Percentiles rank a stretch among this genome's conserved stretches.
phyloP scores from a whole-genome alignment of 2,329 filamentous ascomycete species.

The Apiospora marii region DNA sequence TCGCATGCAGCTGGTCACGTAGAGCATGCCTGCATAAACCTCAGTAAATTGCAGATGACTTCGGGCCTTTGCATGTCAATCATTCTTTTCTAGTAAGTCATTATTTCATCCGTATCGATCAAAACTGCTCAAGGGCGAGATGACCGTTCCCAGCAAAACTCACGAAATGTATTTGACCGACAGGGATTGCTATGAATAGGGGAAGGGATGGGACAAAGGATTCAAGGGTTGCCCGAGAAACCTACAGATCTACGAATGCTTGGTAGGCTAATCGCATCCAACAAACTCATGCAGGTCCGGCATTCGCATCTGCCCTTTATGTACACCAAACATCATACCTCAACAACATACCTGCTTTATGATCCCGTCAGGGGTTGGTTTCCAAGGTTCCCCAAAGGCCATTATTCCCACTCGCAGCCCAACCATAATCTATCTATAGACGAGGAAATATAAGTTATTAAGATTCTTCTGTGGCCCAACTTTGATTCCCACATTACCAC shows the following conservation, averaged over 20 bases:
- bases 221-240: background rate
- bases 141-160: background rate
- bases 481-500: background rate
- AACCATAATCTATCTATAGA: background rate
- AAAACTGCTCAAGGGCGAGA: no score
- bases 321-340: background rate
- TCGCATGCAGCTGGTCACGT: background rate
- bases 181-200: background rate
- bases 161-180: background rate
- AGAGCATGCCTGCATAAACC: background rate
- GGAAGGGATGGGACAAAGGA: background rate
- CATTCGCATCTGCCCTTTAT: background rate
- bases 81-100: no score
- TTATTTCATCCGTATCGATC: background rate
- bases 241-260: background rate
- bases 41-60: background rate
- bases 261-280: background rate
- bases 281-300: no score
- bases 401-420: background rate
- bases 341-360: background rate
- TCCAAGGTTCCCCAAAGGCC: background rate
- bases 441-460: background rate
- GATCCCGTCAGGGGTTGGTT: background rate
- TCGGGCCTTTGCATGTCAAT: background rate
- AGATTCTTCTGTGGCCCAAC: background rate